Conservation (phyloP, 352 stramenopile genomes). For the Aphanomyces euteiches region DNA sequence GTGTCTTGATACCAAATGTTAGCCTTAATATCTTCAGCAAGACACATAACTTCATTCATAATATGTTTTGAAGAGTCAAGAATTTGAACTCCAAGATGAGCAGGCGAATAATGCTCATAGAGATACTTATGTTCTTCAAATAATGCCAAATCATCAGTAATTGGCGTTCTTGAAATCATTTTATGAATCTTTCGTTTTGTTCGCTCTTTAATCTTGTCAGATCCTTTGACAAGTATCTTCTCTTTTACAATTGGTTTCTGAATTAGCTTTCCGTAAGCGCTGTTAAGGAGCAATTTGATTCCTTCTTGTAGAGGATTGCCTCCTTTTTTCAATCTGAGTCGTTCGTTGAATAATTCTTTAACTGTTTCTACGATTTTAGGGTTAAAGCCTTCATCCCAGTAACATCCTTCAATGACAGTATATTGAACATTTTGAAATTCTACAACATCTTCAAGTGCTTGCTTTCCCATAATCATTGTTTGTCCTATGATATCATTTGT, state of each 20-base stretch:
- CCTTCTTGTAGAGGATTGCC: slow-evolving; percentile 29
- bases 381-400: slow-evolving; percentile 32
- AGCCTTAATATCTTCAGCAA: slow-evolving; percentile 29
- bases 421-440: slow-evolving; percentile 27
- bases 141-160: slow-evolving; percentile 29
- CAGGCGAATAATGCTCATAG: slow-evolving; percentile 21
- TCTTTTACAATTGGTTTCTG: slow-evolving; percentile 31
- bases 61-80: slow-evolving; percentile 29
- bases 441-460: slow-evolving; percentile 32
- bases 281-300: slow-evolving; percentile 30
- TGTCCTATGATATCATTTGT: slow-evolving; percentile 29
- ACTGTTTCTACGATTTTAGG: slow-evolving; percentile 27
- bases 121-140: slow-evolving; percentile 33
- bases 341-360: slow-evolving; percentile 24
- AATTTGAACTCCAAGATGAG: slow-evolving; percentile 31
- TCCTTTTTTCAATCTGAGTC: slow-evolving; percentile 26
- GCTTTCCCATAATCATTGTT: slow-evolving; percentile 18
- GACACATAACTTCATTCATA: slow-evolving; percentile 33
- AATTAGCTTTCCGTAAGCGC: slow-evolving; percentile 30
- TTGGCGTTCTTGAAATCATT: slow-evolving; percentile 29
- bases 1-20: slow-evolving; percentile 33
- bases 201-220: slow-evolving; percentile 26
- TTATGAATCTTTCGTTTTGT: slow-evolving; percentile 29
- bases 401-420: slow-evolving; percentile 26
- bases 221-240: slow-evolving; percentile 26